phyloP scores from a whole-genome alignment of 371 early-diverging fungal species.

The Mucor saturninus region DNA sequence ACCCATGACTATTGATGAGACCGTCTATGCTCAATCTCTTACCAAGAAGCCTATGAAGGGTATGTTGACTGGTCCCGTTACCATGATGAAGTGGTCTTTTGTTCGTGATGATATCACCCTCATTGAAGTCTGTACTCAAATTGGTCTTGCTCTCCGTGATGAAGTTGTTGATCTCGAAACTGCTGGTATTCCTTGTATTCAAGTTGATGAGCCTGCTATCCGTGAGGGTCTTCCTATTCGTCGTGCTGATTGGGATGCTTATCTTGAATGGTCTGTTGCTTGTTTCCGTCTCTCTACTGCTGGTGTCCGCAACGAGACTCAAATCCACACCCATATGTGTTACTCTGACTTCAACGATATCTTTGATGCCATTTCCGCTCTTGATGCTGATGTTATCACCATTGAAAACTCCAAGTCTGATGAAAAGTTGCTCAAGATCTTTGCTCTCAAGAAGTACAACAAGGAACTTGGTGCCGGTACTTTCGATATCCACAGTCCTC shows the following conservation, averaged over 20 bases:
- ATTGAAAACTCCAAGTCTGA: slow-evolving; percentile 97
- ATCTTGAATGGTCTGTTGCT: slow-evolving; percentile 95
- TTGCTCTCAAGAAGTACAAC: slow-evolving; percentile 82
- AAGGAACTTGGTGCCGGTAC: slow-evolving; percentile 94
- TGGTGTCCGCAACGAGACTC: slow-evolving; percentile 87
- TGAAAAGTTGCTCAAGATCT: slow-evolving; percentile 89
- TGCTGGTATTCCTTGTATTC: slow-evolving; percentile 92
- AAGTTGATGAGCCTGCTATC: slow-evolving; percentile 98
- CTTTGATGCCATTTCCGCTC: slow-evolving; percentile 85
- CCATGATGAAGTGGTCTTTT: slow-evolving; percentile 97
- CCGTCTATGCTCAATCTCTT: slow-evolving; percentile 85
- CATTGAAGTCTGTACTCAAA: slow-evolving; percentile 82
- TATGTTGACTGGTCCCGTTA: slow-evolving; percentile 94
- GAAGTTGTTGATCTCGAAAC: slow-evolving; percentile 93
- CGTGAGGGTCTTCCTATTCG: slow-evolving; percentile 97
- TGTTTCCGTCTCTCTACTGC: slow-evolving; percentile 91
- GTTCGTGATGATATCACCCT: slow-evolving; percentile 96
- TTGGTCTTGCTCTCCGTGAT: slow-evolving; percentile 95
- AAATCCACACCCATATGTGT: slow-evolving; percentile 97
- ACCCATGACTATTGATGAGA: slow-evolving; percentile 90
- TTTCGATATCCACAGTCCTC: slow-evolving; percentile 92
- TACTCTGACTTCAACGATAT: slow-evolving; percentile 99
- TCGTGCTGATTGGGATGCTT: slow-evolving; percentile 83
- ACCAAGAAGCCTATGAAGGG: slow-evolving; percentile 94
- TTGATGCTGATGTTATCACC: slow-evolving; percentile 93